Base-by-base conservation (phyloP, 2,329 filamentous ascomycete species). In the Aspergillus japonicus region DNA sequence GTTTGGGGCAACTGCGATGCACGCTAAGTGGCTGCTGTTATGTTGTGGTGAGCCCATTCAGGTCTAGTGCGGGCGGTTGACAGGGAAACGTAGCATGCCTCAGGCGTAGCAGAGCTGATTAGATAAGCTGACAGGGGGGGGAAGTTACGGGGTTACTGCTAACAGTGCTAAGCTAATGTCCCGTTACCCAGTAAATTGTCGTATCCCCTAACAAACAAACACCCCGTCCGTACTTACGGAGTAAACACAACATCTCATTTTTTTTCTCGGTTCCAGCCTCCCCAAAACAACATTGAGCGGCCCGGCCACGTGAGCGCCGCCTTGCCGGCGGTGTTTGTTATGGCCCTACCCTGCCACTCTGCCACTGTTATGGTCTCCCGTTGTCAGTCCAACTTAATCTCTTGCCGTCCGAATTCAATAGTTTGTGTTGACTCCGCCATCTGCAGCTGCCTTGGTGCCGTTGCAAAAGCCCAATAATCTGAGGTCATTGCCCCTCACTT, bases 11-110 rank as follows among this genome's bases (percentile, higher is more conserved):
- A 67, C 65, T 69, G 68, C 67, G 70, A 72, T 72, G 69, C 70
- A 70, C 69, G 64, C 64, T 70, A 62, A 70, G 57, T 65, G 64
- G 66, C 64, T 65, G 61, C 70, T 77, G 74, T 75, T 75, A 71
- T 78, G 75, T 76, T 77, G 67, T 77, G 71, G 62, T 71, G 54
- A 42, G 1, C 64, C 69, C 42, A 26, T 65, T 69, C 51, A 44
- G 69, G 75, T 56, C 66, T 77, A 77, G 75, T 59, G 68, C 44
- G 1, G 1, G 2, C 0, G 16, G 77, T 78, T 77, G 76, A 69
- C 75, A 66, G 65, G 76, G 72, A 75, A 78, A 78, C 76, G 26
- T 8, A 1, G 24, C 1, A 31, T 54, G 71, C 72, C 69, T 73
- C 63, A 74, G 66, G 59, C 60, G 16, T 11, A 4, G n/a, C 16